These are phyloP conservation scores for Schwanniomyces occidentalis DNA, from an alignment of 805 yeast species.

Conservation along the genomic window DNA sequence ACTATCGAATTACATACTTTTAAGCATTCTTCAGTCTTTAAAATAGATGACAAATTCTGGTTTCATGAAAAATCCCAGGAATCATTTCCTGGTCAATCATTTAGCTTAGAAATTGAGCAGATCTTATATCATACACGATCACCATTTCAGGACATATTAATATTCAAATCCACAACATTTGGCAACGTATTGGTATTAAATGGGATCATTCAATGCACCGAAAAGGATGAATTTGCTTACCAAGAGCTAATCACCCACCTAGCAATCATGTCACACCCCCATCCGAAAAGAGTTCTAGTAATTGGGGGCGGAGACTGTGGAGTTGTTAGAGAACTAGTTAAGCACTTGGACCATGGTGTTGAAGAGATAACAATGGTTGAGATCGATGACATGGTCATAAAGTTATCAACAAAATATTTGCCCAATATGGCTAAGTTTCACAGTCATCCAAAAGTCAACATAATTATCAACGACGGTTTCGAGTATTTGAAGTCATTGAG, in stretches of 20 bases:
- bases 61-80: slow-evolving; percentile 72
- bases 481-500: slow-evolving; percentile 53
- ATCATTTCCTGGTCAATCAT: slow-evolving; percentile 85
- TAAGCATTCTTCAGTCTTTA: slow-evolving; percentile 27
- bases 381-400: slow-evolving; percentile 81
- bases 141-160: slow-evolving; percentile 77
- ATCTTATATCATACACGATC: slow-evolving; percentile 69
- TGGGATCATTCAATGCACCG: slow-evolving; percentile 89
- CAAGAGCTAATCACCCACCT: slow-evolving; percentile 90
- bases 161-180: slow-evolving; percentile 70
- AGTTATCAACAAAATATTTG: slow-evolving; percentile 66
- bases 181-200: slow-evolving; percentile 90
- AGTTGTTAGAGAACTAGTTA: slow-evolving; percentile 82
- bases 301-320: slow-evolving; percentile 99
- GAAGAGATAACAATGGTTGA: slow-evolving; percentile 79
- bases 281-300: slow-evolving; percentile 75
- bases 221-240: slow-evolving; percentile 89
- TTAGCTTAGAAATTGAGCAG: slow-evolving; percentile 61
- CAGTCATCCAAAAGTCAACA: slow-evolving; percentile 62
- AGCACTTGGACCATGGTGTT: slow-evolving; percentile 55
- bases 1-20: slow-evolving; percentile 16
- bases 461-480: slow-evolving; percentile 82
- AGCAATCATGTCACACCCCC: slow-evolving; percentile 73
- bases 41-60: slow-evolving; percentile 52
- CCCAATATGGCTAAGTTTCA: slow-evolving; percentile 74